phyloP scores from a whole-genome alignment of 352 stramenopile species.

The Phytophthora sp. region DNA sequence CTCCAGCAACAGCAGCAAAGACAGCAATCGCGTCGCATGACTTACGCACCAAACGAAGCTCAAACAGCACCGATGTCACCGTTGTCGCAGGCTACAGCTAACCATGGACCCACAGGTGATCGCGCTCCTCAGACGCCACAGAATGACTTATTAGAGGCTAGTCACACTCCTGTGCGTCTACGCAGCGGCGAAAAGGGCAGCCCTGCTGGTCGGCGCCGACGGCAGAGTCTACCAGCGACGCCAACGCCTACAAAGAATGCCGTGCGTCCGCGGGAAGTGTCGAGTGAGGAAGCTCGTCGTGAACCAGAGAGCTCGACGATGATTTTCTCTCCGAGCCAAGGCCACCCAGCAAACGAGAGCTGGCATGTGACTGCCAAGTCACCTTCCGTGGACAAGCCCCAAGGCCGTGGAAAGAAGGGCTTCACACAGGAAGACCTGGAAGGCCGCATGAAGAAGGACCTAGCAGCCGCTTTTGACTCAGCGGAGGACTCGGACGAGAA shows the following conservation, averaged over 20 bases:
- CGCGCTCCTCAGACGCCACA: conserved; percentile 36
- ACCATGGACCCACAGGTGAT: no score
- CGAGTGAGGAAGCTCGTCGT: conserved; percentile 41
- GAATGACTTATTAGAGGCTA: conserved; percentile 45
- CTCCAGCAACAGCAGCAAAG: conserved; percentile 66
- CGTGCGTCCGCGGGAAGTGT: conserved; percentile 39
- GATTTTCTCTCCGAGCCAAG: conserved; percentile 65
- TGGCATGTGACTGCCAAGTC: conserved; percentile 74
- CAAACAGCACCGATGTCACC: conserved; percentile 19
- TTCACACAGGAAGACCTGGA: conserved; percentile 70
- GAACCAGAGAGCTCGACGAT: conserved; percentile 35
- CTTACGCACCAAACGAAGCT: conserved; percentile 11
- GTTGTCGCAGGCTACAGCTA: conserved; percentile 4
- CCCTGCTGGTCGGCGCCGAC: conserved; percentile 27
- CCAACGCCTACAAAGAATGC: conserved; percentile 45
- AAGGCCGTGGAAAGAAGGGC: conserved; percentile 18
- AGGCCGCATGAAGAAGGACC: conserved; percentile 66
- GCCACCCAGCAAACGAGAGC: conserved; percentile 21
- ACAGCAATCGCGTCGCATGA: conserved; percentile 30
- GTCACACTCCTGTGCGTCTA: conserved; percentile 41
- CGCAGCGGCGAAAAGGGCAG: conserved; percentile 39
- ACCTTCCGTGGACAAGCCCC: conserved; percentile 42
- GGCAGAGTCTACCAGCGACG: conserved; percentile 53
- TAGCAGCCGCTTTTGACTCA: conserved; percentile 50
- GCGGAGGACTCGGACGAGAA: conserved; percentile 32